Base-by-base conservation (phyloP, 441 rosid species). In the Sinapis alba region DNA sequence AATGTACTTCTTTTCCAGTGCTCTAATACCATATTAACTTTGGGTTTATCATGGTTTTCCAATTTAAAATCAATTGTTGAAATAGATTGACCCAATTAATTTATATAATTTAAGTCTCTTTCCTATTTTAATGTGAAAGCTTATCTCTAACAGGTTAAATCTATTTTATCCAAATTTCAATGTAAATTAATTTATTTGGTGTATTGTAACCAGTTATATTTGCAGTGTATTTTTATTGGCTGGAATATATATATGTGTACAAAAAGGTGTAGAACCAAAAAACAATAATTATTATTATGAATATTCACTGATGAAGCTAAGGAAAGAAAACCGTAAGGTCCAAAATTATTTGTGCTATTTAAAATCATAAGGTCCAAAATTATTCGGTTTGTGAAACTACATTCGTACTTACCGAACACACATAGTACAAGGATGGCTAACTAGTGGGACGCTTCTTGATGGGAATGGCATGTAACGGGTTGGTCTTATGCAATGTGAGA, bases 381-480 rank as follows among this genome's bases (percentile, higher is more conserved):
- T 1, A 27, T 59, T 15, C 38, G 38, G 6, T 26, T 24, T 58
- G 36, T 27, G 62, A 58, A 26, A 26, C 63, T n/a, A 58, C 3
- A 59, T n/a, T 28, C 41, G 41, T 28, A 59, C 63, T 15, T 59
- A 59, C 2, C 3, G 27, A 59, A 59, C 28, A 15, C 63, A 59
- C 9, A 27, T 27, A 28, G 41, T 4, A 16, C 21, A 59, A n/a
- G n/a, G n/a, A 28, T 60, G 27, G 24, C 5, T 27, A 45, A 19
- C 21, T 64, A 8, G 24, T 18, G 64, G 4, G n/a, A 1, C 57
- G 57, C 58, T 65, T 73, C 77, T 64, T 73, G 64, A 77, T 3
- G 9, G 84, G 81, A 50, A 81, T 21, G 23, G 63, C 68, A 13
- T 38, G 62, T 16, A 75, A 69, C 27, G 70, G 78, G 9, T 69